Conservation (phyloP, 2,329 filamentous ascomycete species). For the Aspergillus melleus region DNA sequence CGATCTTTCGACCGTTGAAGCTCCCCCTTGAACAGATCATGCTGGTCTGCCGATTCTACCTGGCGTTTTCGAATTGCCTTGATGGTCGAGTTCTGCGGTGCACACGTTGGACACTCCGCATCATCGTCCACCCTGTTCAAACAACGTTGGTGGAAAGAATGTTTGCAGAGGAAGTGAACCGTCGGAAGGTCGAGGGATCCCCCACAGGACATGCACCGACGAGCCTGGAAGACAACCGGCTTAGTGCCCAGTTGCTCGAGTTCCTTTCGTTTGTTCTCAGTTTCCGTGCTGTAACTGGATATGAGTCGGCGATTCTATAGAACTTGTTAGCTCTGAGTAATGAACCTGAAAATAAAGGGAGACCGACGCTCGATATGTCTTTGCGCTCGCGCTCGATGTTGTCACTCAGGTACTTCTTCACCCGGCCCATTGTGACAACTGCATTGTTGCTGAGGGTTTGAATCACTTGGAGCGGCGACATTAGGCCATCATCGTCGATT, state of each 20-base stretch:
- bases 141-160: slow-evolving; percentile 93
- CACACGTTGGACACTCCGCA: slow-evolving; percentile 83
- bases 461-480: slow-evolving; percentile 95
- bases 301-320: slow-evolving; percentile 75
- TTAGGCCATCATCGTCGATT: slow-evolving; percentile 86
- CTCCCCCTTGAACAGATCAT: slow-evolving; percentile 85
- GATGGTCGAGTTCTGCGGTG: slow-evolving; percentile 81
- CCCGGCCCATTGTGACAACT: slow-evolving; percentile 95
- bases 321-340: slow-evolving; percentile 22
- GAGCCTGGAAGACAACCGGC: slow-evolving; percentile 86
- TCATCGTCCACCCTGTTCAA: slow-evolving; percentile 66
- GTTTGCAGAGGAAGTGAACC: slow-evolving; percentile 96
- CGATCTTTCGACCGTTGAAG: slow-evolving; percentile 75
- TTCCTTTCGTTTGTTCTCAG: slow-evolving; percentile 74
- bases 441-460: slow-evolving; percentile 78
- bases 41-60: slow-evolving; percentile 79
- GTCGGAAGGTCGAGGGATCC: slow-evolving; percentile 78
- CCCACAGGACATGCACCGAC: slow-evolving; percentile 80
- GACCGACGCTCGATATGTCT: slow-evolving; percentile 67
- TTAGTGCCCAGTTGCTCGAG: slow-evolving; percentile 74
- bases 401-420: slow-evolving; percentile 86
- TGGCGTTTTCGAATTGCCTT: slow-evolving; percentile 83
- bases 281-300: slow-evolving; percentile 79
- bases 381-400: slow-evolving; percentile 86
- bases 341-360: neutral